Evolutionary conservation across 2,329 filamentous ascomycete species (phyloP).

Genomic region (Fusarium kyushuense): DNA sequence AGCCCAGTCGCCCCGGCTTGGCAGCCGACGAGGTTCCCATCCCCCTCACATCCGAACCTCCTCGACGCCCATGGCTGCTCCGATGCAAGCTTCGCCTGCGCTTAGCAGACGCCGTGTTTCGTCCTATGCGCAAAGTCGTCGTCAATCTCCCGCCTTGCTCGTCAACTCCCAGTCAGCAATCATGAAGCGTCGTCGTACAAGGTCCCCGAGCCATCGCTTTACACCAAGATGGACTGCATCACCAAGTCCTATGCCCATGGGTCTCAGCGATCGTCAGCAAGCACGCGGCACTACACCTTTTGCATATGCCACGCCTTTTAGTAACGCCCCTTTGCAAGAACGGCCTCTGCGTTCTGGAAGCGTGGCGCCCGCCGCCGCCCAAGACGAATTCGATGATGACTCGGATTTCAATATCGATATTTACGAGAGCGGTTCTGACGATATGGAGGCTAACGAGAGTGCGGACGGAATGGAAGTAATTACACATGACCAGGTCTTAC

Average conservation of each 20-base stretch:
- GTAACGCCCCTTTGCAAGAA: conserved; percentile 66
- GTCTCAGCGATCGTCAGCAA: conserved; percentile 52
- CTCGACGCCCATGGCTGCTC: conserved; percentile 62
- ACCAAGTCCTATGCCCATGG: conserved; percentile 58
- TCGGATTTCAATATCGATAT: conserved; percentile 54
- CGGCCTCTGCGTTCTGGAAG: conserved; percentile 50
- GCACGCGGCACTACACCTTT: conserved; percentile 66
- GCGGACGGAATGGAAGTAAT: conserved; percentile 46
- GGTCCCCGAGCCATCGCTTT: conserved; percentile 68
- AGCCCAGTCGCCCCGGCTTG: conserved; percentile 56
- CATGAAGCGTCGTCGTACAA: conserved; percentile 65
- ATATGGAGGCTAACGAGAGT: conserved; percentile 48
- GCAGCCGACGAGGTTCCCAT: conserved; percentile 57
- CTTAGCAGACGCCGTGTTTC: conserved; percentile 60
- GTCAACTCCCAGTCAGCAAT: conserved; percentile 49
- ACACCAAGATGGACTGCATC: conserved; percentile 69
- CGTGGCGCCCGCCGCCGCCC: conserved; percentile 43
- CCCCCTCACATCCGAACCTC: conserved; percentile 64
- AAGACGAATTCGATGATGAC: conserved; percentile 54
- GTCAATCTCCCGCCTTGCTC: conserved; percentile 50
- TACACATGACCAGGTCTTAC: conserved; percentile 42
- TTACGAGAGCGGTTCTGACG: conserved; percentile 54
- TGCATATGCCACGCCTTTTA: conserved; percentile 82
- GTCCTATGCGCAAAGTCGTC: conserved; percentile 56
- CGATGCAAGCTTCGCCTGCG: conserved; percentile 56